A percentile compares a stretch with the other conserved stretches of the same genome.
Evolutionary conservation across 805 yeast species (phyloP).

Genomic region (Brettanomyces custersianus): DNA sequence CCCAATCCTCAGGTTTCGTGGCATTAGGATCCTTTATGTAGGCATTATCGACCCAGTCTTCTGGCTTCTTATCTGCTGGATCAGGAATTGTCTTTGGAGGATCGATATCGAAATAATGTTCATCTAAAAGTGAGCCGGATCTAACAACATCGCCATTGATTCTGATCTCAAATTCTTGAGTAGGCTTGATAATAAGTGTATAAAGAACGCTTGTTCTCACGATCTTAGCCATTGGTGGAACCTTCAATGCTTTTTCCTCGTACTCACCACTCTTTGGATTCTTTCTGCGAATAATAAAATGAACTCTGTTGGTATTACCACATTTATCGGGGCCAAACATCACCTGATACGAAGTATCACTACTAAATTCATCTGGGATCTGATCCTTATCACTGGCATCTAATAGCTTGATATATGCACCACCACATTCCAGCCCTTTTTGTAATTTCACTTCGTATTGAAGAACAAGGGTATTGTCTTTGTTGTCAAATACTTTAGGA

Average conservation of each 20-base stretch:
- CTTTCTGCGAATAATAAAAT: constrained; percentile 58
- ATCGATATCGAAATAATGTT: constrained; percentile 44
- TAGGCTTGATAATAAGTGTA: constrained; percentile 62
- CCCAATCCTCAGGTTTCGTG: constrained; percentile 79
- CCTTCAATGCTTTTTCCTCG: constrained; percentile 60
- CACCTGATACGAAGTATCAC: constrained; percentile 66
- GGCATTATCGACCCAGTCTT: constrained; percentile 70
- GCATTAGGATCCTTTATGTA: constrained; percentile 61
- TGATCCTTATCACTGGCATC: constrained; percentile 28
- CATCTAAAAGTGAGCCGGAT: constrained; percentile 59
- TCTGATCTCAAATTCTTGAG: constrained; percentile 69
- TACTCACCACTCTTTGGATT: constrained; percentile 44
- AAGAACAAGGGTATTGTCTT: constrained; percentile 58
- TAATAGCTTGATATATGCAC: constrained; percentile 77
- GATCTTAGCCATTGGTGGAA: constrained; percentile 59
- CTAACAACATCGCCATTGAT: constrained; percentile 67
- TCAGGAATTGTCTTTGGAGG: constrained; percentile 62
- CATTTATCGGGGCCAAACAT: constrained; percentile 96
- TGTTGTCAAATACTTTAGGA: constrained; percentile 49
- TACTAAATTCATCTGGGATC: constrained; percentile 36
- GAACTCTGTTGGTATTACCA: constrained; percentile 72
- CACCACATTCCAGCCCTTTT: constrained; percentile 74
- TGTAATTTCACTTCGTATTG: constrained; percentile 89
- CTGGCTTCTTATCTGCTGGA: constrained; percentile 54
- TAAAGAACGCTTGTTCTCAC: constrained; percentile 57